A percentile compares a stretch with the other conserved stretches of the same genome.
phyloP scores from a whole-genome alignment of 768 basidiomycete genomes.

The Coprinopsis cinerea region DNA sequence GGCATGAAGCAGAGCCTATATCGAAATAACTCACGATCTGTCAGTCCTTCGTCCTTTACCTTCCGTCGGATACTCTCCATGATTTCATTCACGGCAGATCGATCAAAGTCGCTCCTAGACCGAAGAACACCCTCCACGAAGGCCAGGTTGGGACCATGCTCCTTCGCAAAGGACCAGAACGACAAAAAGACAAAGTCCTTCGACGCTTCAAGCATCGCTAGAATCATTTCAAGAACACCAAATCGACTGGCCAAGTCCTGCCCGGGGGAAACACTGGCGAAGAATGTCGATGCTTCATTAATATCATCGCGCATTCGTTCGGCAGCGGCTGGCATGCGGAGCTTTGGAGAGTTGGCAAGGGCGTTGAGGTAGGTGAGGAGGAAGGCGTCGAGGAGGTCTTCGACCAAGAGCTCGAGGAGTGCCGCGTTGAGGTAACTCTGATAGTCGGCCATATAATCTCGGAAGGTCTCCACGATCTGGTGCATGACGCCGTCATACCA shows the following conservation, averaged over 20 bases:
- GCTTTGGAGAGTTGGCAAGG: conserved; percentile 75
- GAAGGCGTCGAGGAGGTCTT: conserved; percentile 89
- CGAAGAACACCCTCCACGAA: conserved; percentile 91
- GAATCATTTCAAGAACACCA: conserved; percentile 79
- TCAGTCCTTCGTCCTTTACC: conserved; percentile 81
- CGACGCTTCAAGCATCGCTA: conserved; percentile 78
- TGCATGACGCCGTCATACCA: conserved; percentile 92
- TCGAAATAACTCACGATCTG: conserved; percentile 59
- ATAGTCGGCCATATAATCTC: conserved; percentile 95
- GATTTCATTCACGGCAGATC: conserved; percentile 80
- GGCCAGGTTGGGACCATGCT: conserved; percentile 86
- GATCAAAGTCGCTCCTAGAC: conserved; percentile 84
- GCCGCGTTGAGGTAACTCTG: conserved; percentile 87
- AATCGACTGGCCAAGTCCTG: conserved; percentile 80
- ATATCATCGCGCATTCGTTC: conserved; percentile 82
- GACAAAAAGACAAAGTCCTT: conserved; percentile 89
- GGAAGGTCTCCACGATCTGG: conserved; percentile 92
- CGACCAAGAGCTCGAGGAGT: conserved; percentile 85
- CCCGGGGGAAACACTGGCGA: conserved; percentile 68
- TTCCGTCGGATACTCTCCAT: conserved; percentile 93
- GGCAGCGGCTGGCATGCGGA: conserved; percentile 81
- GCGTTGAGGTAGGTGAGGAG: conserved; percentile 87
- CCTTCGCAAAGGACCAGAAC: conserved; percentile 90
- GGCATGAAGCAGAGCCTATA: conserved; percentile 5
- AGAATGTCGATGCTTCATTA: conserved; percentile 71